Base-by-base conservation (phyloP, 139 green algal species). In the Parachlorella kessleri region DNA sequence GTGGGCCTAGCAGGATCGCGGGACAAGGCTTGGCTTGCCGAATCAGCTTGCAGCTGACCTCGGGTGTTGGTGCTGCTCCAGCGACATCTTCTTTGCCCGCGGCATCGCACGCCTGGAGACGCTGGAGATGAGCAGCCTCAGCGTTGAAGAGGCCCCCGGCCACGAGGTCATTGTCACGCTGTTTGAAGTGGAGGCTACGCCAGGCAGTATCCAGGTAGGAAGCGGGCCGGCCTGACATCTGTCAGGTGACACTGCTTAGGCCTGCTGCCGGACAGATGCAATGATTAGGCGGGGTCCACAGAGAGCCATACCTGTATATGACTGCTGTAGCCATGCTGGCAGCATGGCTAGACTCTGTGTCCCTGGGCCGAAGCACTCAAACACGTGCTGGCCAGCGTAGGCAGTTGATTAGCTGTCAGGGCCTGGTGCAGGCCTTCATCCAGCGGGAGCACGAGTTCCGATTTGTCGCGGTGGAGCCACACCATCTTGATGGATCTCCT, bases 361-460 rank as follows among this genome's bases (percentile, higher is more conserved):
- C n/a, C n/a, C n/a, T n/a, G n/a, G n/a, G n/a, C n/a, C n/a, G n/a
- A n/a, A n/a, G n/a, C n/a, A n/a, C n/a, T n/a, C n/a, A n/a, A n/a
- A n/a, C n/a, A n/a, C n/a, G n/a, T n/a, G n/a, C n/a, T n/a, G n/a
- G n/a, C n/a, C n/a, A n/a, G n/a, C n/a, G n/a, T n/a, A n/a, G n/a
- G n/a, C n/a, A n/a, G n/a, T n/a, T n/a, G n/a, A n/a, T n/a, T n/a
- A n/a, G n/a, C n/a, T n/a, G n/a, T n/a, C n/a, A n/a, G n/a, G n/a
- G n/a, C n/a, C n/a, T n/a, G n/a, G n/a, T n/a, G n/a, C n/a, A 59
- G 14, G 93, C 91, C 8, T 97, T 97, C 69, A 89, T 98, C 4
- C 81, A 90, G 37, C 77, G 95, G 14, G 95, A 98, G 85, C 91
- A 97, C 72, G 95, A 98, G 87, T 98, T 98, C 77, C 81, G 88